phyloP scores from a whole-genome alignment of 2,329 filamentous ascomycete genomes.

The Stagonosporopsis cucurbitacearum region DNA sequence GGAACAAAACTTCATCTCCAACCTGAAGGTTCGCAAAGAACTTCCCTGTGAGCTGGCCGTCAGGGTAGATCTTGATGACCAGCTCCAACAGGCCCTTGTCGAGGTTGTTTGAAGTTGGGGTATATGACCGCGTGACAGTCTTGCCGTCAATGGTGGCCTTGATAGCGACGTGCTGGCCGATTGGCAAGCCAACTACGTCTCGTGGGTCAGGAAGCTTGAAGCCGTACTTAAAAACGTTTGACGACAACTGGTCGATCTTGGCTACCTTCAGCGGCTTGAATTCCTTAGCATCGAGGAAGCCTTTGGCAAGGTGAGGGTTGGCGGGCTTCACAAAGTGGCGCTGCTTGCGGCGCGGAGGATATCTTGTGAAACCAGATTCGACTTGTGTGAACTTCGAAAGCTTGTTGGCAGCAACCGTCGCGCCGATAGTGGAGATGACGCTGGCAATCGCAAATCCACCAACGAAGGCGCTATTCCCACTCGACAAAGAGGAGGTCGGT shows the following conservation, averaged over 20 bases:
- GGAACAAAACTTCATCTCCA: conserved; percentile 60
- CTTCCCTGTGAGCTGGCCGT: conserved; percentile 57
- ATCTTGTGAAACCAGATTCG: conserved; percentile 28
- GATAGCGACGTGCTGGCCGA: conserved; percentile 46
- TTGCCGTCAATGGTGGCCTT: conserved; percentile 71
- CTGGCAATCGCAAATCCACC: conserved; percentile 28
- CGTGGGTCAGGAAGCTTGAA: conserved; percentile 32
- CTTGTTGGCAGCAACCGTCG: conserved; percentile 21
- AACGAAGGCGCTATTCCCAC: conserved; percentile 17
- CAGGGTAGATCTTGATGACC: conserved; percentile 59
- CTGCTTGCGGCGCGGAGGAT: conserved; percentile 30
- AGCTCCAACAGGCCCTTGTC: conserved; percentile 62
- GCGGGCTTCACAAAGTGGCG: conserved; percentile 14
- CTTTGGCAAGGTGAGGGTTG: conserved; percentile 35
- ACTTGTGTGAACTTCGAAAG: conserved; percentile 54
- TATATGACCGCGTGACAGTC: conserved; percentile 29
- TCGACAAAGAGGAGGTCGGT: conserved; percentile 8
- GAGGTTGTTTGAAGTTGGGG: conserved; percentile 60
- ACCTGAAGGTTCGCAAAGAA: conserved; percentile 57
- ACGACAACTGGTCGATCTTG: conserved; percentile 22
- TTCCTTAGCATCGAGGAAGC: conserved; percentile 58
- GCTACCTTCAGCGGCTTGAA: conserved; percentile 57
- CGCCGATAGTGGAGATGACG: conserved; percentile 26
- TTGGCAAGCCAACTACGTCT: conserved; percentile 43
- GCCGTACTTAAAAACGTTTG: conserved; percentile 32